Base-by-base conservation (phyloP, 1,284 basidiomycete species). In the Tilletiaria anomala region DNA sequence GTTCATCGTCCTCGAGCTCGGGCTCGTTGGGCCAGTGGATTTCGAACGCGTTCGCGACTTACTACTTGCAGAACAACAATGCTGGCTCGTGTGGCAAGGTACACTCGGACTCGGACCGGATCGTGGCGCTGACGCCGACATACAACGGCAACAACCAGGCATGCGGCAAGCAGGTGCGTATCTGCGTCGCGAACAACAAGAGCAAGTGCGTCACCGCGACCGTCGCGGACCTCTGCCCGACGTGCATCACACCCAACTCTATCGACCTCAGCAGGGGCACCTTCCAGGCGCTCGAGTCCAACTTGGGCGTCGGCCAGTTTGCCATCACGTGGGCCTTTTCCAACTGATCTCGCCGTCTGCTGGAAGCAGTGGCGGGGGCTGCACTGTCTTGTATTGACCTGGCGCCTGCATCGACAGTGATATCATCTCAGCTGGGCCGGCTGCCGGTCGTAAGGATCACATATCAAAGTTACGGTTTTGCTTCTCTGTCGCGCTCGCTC, bases 191-290 rank as follows among this genome's bases (percentile, higher is more conserved):
- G 37, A 52, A 54, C 36, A 18, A 51, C 41, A 38, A 53, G 20
- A 53, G 66, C 42, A 79, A 77, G 68, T 67, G 65, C 15, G 75
- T 82, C 47, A 72, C 68, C 2, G 84, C 78, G 44, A 56, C 46
- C 18, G 53, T 57, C 22, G 46, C 48, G 32, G 56, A 59, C 34
- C 44, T 43, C 34, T 59, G 56, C 43, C 56, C 56, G 20, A 42
- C 47, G n/a, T 94, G 88, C 72, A 24, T 54, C 0, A 74, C 74
- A 48, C 39, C 41, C 24, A 71, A 79, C 65, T 80, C 78, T 16
- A 77, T 94, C 58, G 88, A 94, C 66, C 75, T 93, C 45, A 86
- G 83, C 11, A 50, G 65, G n/a, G 77, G 61, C 38, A 79, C 83
- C 19, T 93, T 93, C 75, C 43, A 71, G 34, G 54, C 64, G 14